These are phyloP conservation scores for Podaxis sp. DNA, from an alignment of 768 basidiomycete species.

Conservation along the genomic window DNA sequence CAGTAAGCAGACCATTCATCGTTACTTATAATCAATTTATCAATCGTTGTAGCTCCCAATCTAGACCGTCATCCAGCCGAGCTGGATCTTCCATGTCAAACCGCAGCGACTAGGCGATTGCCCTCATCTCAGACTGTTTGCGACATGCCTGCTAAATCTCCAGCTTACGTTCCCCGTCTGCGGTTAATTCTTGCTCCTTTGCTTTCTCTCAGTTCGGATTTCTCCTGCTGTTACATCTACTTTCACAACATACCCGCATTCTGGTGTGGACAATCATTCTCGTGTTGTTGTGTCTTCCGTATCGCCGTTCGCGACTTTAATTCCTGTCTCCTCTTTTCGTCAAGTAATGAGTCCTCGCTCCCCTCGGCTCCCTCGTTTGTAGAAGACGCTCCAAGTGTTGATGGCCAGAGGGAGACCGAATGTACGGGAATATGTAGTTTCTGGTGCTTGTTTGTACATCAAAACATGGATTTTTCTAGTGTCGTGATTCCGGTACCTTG, in stretches of 20 bases:
- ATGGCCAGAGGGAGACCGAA: not conserved
- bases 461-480: constrained; percentile 5
- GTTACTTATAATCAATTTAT: constrained; percentile 3
- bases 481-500: not conserved
- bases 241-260: constrained; percentile 11
- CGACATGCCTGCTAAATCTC: not conserved
- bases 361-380: not conserved
- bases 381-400: not conserved
- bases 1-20: constrained; percentile 29
- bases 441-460: constrained; percentile 3
- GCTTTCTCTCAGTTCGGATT: constrained; percentile 4
- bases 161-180: not conserved
- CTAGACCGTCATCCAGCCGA: constrained; percentile 30
- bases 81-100: constrained; percentile 13
- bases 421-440: constrained; percentile 2
- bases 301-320: not conserved
- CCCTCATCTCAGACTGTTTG: too few relatives aligned
- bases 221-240: constrained; percentile 10
- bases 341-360: not conserved
- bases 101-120: constrained; percentile 5
- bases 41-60: constrained; percentile 21
- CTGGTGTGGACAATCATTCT: constrained; percentile 6
- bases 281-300: not conserved
- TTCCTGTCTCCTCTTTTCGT: not conserved
- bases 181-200: not conserved